phyloP scores from a whole-genome alignment of 2,329 filamentous ascomycete species.

The Dryadomyces quercivorus region DNA sequence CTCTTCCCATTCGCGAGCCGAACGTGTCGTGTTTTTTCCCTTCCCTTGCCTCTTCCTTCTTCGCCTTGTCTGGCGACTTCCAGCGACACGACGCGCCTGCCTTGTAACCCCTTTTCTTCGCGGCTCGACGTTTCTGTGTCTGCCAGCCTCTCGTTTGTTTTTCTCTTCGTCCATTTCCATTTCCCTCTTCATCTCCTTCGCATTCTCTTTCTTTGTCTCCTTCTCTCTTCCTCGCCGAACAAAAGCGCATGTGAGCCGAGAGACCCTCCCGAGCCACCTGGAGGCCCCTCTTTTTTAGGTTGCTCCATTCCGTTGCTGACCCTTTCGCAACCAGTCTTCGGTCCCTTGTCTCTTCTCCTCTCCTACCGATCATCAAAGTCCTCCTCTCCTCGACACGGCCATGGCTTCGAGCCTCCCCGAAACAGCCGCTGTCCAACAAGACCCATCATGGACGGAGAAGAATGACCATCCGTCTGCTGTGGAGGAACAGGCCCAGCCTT shows the following conservation, averaged over 20 bases:
- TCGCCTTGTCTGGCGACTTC: background rate
- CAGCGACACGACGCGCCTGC: no score
- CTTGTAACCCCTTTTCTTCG: no score
- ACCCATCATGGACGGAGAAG: conserved; percentile 37
- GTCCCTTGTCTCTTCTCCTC: background rate
- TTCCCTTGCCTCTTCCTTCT: background rate
- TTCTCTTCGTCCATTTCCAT: background rate
- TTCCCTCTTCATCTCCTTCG: no score
- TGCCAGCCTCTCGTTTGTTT: background rate
- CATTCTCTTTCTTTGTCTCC: no score
- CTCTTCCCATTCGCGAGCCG: background rate
- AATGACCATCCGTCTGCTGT: conserved; percentile 41
- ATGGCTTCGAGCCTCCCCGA: conserved; percentile 17
- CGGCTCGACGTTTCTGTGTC: no score
- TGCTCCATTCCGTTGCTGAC: background rate
- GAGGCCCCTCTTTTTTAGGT: background rate
- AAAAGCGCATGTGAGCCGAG: background rate
- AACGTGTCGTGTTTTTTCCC: background rate
- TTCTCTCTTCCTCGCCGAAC: no score
- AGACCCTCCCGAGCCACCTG: background rate
- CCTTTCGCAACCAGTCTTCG: background rate
- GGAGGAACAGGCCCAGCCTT: conserved; percentile 43
- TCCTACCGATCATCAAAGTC: background rate
- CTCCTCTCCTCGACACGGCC: background rate
- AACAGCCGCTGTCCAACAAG: conserved; percentile 15